Base-by-base conservation (phyloP, 2,329 filamentous ascomycete species). In the Scleromitrula shiraiana region DNA sequence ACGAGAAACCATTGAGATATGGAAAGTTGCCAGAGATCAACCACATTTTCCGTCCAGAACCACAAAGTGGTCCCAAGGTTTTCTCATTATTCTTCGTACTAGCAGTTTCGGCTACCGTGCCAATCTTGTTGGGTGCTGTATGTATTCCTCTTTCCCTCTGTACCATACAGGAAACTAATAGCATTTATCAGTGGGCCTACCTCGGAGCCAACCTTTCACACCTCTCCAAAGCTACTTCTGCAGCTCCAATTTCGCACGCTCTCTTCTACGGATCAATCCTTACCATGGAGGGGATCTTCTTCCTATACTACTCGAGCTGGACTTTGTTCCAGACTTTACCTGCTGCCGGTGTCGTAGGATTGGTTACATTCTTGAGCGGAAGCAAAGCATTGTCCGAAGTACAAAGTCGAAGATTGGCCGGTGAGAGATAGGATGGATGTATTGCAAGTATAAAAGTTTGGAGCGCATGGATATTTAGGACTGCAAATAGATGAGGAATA, bases 251-350 rank as follows among this genome's bases (percentile, higher is more conserved):
- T 36, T 83, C 91, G 5, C 91, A 98, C 65, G 72, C 73, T 24
- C 67, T 89, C 27, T 98, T 97, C 73, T 85, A 94, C 58, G 86
- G 85, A 43, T 95, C 89, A 5, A 80, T 98, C 48, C 53, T 95
- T 32, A 81, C 82, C 19, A 86, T 98, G 73, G 93, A 98, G 67
- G 85, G 78, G 14, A 82, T 95, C 49, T 96, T 98, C 70, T 91
- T 93, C 72, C 70, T 95, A 56, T 98, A 98, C 76, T 97, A 97
- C 70, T 84, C 78, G 45, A 80, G 71, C 62, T 96, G 91, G 90
- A 95, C 83, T 62, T 74, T 98, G 38, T 95, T 97, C 75, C 84
- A 95, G 72, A 81, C 80, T 12, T 73, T 98, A 41, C 90, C 89
- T 4, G 82, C 81, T 22, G 81, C 84, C 46, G 74, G 74, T 27